Evolutionary conservation across 441 rosid species (phyloP).

Genomic region (Erysimum cheiri): DNA sequence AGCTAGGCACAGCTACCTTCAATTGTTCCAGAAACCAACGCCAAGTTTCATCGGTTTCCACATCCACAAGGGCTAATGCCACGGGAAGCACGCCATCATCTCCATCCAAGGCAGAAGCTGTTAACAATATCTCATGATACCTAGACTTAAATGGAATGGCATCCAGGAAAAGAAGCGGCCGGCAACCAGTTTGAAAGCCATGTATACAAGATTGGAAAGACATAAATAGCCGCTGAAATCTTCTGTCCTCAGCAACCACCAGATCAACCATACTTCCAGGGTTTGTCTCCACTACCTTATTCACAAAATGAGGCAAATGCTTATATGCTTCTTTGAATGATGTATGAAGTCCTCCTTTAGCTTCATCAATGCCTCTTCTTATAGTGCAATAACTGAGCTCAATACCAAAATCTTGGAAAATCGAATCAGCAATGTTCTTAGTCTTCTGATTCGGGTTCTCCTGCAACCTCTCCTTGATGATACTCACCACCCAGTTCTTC

Average conservation of each 20-base stretch:
- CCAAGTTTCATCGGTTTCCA: conserved; percentile 80
- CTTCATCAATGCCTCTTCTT: conserved; percentile 91
- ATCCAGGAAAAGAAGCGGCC: conserved; percentile 89
- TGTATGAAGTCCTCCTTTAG: conserved; percentile 84
- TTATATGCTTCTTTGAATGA: conserved; percentile 77
- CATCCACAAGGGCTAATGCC: conserved; percentile 78
- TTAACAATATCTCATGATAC: conserved; percentile 80
- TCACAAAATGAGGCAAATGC: conserved; percentile 76
- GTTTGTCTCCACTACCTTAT: conserved; percentile 65
- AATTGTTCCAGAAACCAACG: conserved; percentile 83
- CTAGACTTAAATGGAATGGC: conserved; percentile 73
- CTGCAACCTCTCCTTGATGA: conserved; percentile 79
- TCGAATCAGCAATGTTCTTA: conserved; percentile 69
- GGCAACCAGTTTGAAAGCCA: conserved; percentile 84
- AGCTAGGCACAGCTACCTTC: conserved; percentile 58
- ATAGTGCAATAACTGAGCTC: conserved; percentile 77
- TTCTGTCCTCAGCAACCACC: conserved; percentile 59
- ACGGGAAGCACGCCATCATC: conserved; percentile 78
- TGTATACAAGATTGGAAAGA: conserved; percentile 65
- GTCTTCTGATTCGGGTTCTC: conserved; percentile 87
- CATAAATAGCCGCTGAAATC: conserved; percentile 77
- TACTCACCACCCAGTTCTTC: conserved; percentile 77
- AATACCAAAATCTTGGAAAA: conserved; percentile 82
- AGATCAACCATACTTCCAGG: conserved; percentile 76
- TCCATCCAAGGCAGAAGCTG: conserved; percentile 87